phyloP scores from a whole-genome alignment of 1,139 yeast genomes.

The Candida buenavistaensis region DNA sequence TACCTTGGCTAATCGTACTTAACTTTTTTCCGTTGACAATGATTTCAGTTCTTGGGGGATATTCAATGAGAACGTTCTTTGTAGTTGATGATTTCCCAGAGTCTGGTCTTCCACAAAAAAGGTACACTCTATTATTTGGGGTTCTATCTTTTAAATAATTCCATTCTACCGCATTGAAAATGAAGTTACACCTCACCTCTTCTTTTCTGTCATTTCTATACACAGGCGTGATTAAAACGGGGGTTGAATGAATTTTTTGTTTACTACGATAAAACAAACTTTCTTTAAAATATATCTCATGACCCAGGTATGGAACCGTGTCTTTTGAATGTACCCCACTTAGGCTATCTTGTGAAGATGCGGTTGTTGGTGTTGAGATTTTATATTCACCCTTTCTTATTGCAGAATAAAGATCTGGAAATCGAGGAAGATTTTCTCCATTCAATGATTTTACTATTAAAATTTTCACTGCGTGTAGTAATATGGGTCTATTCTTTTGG shows the following conservation, averaged over 20 bases:
- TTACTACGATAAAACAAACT: slow-evolving; percentile 54
- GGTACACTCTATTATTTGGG: slow-evolving; percentile 32
- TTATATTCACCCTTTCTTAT: slow-evolving; percentile 10
- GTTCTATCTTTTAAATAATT: slow-evolving; percentile 17
- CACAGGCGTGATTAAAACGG: slow-evolving; percentile 26
- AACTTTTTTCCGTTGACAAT: slow-evolving; percentile 47
- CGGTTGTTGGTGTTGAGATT: slow-evolving; percentile 3
- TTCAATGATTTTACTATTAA: neutral
- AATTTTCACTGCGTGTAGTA: too few species aligned
- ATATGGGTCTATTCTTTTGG: too few species aligned
- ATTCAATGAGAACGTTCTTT: slow-evolving; percentile 47
- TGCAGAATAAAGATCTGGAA: slow-evolving; percentile 7
- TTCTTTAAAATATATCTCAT: slow-evolving; percentile 46
- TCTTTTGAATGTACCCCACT: slow-evolving; percentile 13
- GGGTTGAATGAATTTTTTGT: slow-evolving; percentile 46
- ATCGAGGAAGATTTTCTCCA: neutral
- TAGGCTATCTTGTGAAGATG: neutral
- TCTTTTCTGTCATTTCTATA: slow-evolving; percentile 40
- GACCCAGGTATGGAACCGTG: slow-evolving; percentile 24
- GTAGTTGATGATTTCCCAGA: slow-evolving; percentile 22
- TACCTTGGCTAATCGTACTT: slow-evolving; percentile 55
- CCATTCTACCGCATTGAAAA: slow-evolving; percentile 38
- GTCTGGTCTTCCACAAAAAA: slow-evolving; percentile 48
- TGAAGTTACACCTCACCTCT: slow-evolving; percentile 37
- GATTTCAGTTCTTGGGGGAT: slow-evolving; percentile 61